Base-by-base conservation (phyloP, 352 stramenopile genomes). In the Globisporangium okanoganense region DNA sequence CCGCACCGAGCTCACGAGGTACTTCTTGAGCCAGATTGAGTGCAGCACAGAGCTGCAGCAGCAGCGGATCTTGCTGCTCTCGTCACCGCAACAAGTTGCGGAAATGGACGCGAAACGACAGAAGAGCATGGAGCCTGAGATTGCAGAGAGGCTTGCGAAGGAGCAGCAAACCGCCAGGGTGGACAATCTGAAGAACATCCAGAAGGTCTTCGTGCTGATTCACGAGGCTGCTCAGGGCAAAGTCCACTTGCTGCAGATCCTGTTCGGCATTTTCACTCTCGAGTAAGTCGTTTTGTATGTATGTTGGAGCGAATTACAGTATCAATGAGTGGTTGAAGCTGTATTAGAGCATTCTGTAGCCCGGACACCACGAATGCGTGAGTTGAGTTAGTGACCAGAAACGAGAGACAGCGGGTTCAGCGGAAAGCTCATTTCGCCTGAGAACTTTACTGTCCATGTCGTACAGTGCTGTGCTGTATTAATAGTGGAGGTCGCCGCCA, bases 61-160 rank as follows among this genome's bases (percentile, higher is more conserved):
- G 38, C 79, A 88, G 56, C 66, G 71, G 2, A 87, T 89, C 44
- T 40, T 91, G 60, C 43, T 89, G 1, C 62, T 89, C 16, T 76
- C 76, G 2, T 76, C 78, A 0, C 78, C 76, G 0, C 78, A 88
- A 48, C 69, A 78, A 24, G 47, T 75, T 6, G 71, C 72, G 5
- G 71, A 91, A 18, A 63, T 76, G 64, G 62, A 79, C 18, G 35
- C 64, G 29, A 55, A 67, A 12, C 72, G 66, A 10, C 67, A 52
- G 38, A 57, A 78, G 16, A 63, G 58, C 31, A 61, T 83, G 10
- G 79, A 91, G 58, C 82, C 82, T 5, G 79, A 85, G 53, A 62
- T 88, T 13, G 60, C 73, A 1, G 77, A 91, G 59, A 75, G 83
- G 12, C 71, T 73, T 25, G 66, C 65, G 18, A 52, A 54, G 0